phyloP scores from a whole-genome alignment of 768 basidiomycete species.

The Trametes maxima region DNA sequence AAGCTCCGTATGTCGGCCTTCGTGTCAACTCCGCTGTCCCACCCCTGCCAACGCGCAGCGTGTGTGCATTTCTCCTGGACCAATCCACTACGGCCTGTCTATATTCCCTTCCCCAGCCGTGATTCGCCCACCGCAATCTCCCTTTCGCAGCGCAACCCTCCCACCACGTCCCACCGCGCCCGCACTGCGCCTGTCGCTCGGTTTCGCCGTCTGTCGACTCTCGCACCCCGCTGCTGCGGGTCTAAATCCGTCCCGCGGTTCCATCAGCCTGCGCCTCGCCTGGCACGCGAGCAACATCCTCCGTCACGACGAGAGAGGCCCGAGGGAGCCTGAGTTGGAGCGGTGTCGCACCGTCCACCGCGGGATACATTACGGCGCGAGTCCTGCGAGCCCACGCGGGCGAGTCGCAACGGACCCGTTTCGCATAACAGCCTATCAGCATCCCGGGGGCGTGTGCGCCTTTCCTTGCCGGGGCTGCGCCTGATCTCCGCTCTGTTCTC shows the following conservation, averaged over 20 bases:
- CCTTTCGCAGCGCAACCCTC: conserved; percentile 1
- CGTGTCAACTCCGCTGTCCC: neutral
- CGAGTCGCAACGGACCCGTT: conserved; percentile 10
- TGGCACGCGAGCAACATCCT: neutral
- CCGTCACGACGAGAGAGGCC: neutral
- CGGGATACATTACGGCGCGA: neutral
- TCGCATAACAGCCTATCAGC: conserved; percentile 9
- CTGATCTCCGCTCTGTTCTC: neutral
- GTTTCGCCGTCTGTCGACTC: neutral
- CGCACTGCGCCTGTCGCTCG: conserved; percentile 3
- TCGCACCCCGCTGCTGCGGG: conserved; percentile 10
- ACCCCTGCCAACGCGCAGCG: conserved; percentile 8
- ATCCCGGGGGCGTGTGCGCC: neutral
- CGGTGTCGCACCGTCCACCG: neutral
- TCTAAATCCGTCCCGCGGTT: conserved; percentile 1
- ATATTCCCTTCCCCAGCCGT: neutral
- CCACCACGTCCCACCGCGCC: neutral
- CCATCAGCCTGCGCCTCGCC: conserved; percentile 1
- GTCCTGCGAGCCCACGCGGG: neutral
- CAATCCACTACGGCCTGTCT: neutral
- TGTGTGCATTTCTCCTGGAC: neutral
- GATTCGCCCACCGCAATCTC: neutral
- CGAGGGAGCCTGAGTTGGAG: neutral
- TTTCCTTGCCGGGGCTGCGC: neutral
- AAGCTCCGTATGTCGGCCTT: conserved; percentile 2